Conservation (phyloP, 1,139 yeast species). For the Geotrichum bryndzae region DNA sequence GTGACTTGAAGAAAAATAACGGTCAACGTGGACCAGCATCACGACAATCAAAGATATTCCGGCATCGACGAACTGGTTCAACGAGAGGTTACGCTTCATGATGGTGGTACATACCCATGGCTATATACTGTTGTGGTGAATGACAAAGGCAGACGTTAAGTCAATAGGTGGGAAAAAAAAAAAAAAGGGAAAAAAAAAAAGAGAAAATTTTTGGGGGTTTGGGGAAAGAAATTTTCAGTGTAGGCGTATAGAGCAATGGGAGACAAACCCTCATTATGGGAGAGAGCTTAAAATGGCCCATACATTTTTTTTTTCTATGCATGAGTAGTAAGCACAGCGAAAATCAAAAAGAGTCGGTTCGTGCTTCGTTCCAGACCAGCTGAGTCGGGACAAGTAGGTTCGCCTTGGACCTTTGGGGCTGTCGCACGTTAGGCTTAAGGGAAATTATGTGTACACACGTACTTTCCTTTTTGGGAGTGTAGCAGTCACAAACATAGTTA, state of each 20-base stretch:
- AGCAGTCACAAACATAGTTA: background rate
- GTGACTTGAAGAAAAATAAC: background rate
- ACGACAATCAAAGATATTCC: background rate
- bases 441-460: background rate
- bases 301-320: too few relatives aligned
- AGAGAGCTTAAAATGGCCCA: background rate
- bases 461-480: background rate
- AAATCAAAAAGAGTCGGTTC: too few relatives aligned
- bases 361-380: too few relatives aligned
- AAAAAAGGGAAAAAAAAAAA: background rate
- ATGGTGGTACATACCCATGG: constrained; percentile 1
- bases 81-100: background rate
- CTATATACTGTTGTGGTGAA: background rate
- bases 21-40: background rate
- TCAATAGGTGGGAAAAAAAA: background rate
- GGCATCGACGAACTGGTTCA: background rate
- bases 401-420: too few relatives aligned
- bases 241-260: background rate
- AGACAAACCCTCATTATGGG: background rate
- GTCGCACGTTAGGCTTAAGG: background rate
- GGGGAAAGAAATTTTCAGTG: background rate
- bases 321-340: too few relatives aligned
- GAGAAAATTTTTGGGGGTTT: background rate
- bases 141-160: background rate
- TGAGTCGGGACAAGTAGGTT: too few relatives aligned